Evolutionary conservation across 2,329 filamentous ascomycete species (phyloP).

Genomic region (Hypomyces perniciosus): DNA sequence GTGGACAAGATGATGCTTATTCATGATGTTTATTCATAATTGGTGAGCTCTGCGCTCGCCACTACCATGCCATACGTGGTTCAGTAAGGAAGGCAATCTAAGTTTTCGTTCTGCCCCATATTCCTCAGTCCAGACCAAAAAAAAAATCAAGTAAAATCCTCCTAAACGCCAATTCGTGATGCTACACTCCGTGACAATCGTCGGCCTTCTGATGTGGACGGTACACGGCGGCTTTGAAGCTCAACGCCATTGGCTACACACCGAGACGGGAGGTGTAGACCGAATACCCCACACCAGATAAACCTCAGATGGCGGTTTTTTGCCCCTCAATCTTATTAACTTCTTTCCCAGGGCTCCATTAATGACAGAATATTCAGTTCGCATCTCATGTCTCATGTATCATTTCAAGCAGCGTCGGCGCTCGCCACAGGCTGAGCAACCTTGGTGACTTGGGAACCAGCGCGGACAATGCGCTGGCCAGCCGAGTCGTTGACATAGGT

Average conservation of each 20-base stretch:
- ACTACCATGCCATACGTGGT: too few species aligned
- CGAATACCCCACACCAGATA: not conserved
- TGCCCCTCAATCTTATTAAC: too few species aligned
- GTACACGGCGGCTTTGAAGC: too few species aligned
- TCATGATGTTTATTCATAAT: not conserved
- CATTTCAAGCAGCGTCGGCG: constrained; percentile 68
- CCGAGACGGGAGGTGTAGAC: too few species aligned
- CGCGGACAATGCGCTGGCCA: constrained; percentile 77
- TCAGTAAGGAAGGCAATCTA: not conserved
- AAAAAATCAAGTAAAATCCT: not conserved
- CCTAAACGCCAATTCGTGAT: constrained; percentile 10
- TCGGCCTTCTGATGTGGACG: too few species aligned
- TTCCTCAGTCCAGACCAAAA: not conserved
- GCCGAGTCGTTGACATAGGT: constrained; percentile 73
- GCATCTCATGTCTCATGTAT: not conserved
- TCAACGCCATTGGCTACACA: too few species aligned
- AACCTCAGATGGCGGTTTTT: too few species aligned
- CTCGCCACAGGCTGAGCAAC: constrained; percentile 72
- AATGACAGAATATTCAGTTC: not conserved
- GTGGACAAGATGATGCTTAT: not conserved
- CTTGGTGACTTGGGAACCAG: constrained; percentile 80
- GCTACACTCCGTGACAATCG: not conserved
- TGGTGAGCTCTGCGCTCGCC: too few species aligned
- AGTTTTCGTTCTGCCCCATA: not conserved
- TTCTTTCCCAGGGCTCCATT: too few species aligned